These are phyloP conservation scores for Penicillium sp. DNA, from an alignment of 2,329 filamentous ascomycete species.

Conservation along the genomic window DNA sequence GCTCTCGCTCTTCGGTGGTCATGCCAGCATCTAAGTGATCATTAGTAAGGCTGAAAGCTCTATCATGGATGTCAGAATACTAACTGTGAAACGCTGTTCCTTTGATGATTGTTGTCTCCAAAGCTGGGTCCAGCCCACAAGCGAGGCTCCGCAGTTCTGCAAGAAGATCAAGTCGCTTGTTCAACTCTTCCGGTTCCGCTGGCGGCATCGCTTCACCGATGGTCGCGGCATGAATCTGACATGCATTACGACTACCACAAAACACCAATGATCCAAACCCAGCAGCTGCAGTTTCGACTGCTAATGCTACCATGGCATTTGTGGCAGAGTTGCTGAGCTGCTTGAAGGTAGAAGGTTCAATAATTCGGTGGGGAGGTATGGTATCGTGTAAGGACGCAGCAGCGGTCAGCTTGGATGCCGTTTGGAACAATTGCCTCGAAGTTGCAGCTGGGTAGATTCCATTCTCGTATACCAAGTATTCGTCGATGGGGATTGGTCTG, in stretches of 20 bases:
- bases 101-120: slow-evolving; percentile 63
- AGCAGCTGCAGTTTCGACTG: slow-evolving; percentile 65
- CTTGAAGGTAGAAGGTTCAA: slow-evolving; percentile 58
- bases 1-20: slow-evolving; percentile 71
- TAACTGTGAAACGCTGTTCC: slow-evolving; percentile 74
- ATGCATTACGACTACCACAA: slow-evolving; percentile 66
- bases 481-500: slow-evolving; percentile 71
- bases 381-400: slow-evolving; percentile 33
- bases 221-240: slow-evolving; percentile 66
- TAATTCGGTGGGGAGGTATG: slow-evolving; percentile 43
- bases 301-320: slow-evolving; percentile 69
- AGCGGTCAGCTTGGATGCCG: slow-evolving; percentile 52
- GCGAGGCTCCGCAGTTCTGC: slow-evolving; percentile 65
- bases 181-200: slow-evolving; percentile 51
- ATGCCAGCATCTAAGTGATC: slow-evolving; percentile 48
- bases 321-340: slow-evolving; percentile 65
- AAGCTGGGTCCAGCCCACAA: slow-evolving; percentile 64
- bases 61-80: slow-evolving; percentile 26
- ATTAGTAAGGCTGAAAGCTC: slow-evolving; percentile 27
- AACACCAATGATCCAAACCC: slow-evolving; percentile 74
- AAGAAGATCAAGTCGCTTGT: slow-evolving; percentile 63
- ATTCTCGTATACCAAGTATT: slow-evolving; percentile 71
- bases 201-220: slow-evolving; percentile 65
- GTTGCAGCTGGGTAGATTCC: slow-evolving; percentile 63
- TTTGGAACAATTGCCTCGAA: slow-evolving; percentile 60